Base-by-base conservation (phyloP, 805 yeast species). In the Wickerhamomyces xylosicus region DNA sequence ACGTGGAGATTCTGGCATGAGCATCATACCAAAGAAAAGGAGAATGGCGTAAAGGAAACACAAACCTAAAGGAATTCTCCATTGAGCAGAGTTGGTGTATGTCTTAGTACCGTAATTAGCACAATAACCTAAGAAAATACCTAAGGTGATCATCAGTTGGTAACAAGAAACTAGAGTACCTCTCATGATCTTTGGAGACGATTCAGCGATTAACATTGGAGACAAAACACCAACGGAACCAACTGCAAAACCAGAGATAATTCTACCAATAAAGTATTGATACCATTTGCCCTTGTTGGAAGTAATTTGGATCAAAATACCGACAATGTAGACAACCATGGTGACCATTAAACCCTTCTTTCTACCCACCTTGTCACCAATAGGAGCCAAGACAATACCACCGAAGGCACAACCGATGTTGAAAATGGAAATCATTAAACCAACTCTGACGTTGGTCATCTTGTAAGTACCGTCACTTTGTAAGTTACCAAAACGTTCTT, bases 331-430 rank as follows among this genome's bases (percentile, higher is more conserved):
- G 39, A 80, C 67, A 31, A 72, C 59, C 74, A 77, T 76, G 46
- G 77, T 71, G 32, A 67, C 53, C 72, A 75, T 73, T 39, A 81
- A 58, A 54, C 81, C 85, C 33, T 63, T 49, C 59, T 79, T 74
- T 66, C 87, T 72, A 51, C 87, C 87, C 50, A 67, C 69, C 34
- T 70, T 54, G 53, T 81, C 86, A 54, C 73, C 85, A 25, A 71
- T 49, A 47, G 69, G 74, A 39, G 79, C 71, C 37, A 79, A 61
- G 36, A 71, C 59, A 20, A 80, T 54, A 58, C 85, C 82, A 57
- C 89, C 90, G 40, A 81, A 61, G 39, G 84, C 83, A 66, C 86
- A 79, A 49, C 87, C 89, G 54, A 80, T 66, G 63, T 79, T 78
- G 68, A 79, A 81, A 47, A 75, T 67, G 41, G 76, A 62, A 33